Evolutionary conservation across 257 asterid genomes (phyloP), one percentile per base, ranked within the genome.

Genomic region (Solanum phureja): DNA sequence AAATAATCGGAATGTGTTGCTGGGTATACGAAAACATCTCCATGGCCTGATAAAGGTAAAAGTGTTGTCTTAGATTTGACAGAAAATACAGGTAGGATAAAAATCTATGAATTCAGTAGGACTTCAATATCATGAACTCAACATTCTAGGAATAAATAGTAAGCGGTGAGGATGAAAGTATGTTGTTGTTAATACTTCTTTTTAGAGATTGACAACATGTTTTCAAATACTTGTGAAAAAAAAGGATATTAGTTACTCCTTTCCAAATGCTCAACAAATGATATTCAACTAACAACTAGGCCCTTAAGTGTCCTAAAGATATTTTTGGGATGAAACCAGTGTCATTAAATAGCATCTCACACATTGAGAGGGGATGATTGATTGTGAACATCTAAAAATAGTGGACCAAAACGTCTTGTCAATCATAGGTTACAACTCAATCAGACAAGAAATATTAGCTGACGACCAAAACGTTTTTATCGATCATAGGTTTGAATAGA

Each of bases 1-100:
- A 88, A 88, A 97, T 91, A 85, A 93, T 71, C 71, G 99, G 98
- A 86, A 94, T 84, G 38, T 93, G 89, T 83, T 91, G 89, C 87
- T 87, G 83, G 86, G 92, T 88, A 85, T 90, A 93, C 68, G 98
- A 93, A 86, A 97, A 89, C 95, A 97, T 92, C 89, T 88, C 90
- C 73, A 94, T 86, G 68, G 99, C 98, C 99, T 97, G 97, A 90
- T 82, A 88, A 87, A 82, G 19, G 46, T 33, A 58, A 87, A 87
- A 71, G 46, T 42, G 11, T 46, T 27, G 35, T 44, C 38, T 40
- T 44, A 46, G 84, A 76, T n/a, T 76, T 76, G 38, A 42, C 64
- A 81, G 68, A 27, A 49, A 46, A 81, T 27, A 49, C 85, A 81
- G 18, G 24, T 27, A 81, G 21, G 38, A 81, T 13, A 46, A 81